These are phyloP conservation scores for Thecaphora thlaspeos DNA, from an alignment of 1,284 basidiomycete species.

Conservation along the genomic window DNA sequence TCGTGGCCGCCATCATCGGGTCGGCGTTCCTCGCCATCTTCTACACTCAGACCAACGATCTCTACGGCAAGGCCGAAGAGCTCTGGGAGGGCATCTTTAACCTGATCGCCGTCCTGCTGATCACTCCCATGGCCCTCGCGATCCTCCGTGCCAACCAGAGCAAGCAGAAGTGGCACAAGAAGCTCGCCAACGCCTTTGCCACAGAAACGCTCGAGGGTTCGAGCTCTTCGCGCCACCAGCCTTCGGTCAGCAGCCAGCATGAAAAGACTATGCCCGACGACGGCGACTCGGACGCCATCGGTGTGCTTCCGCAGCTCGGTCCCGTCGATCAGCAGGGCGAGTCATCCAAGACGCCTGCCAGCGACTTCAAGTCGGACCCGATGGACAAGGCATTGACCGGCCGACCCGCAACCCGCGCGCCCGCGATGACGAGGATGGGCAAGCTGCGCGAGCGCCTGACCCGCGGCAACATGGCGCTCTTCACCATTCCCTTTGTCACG, in stretches of 20 bases:
- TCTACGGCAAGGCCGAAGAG: constrained; percentile 61
- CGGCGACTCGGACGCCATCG: not conserved
- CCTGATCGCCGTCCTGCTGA: constrained; percentile 51
- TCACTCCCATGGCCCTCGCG: constrained; percentile 55
- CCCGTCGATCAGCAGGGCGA: constrained; percentile 12
- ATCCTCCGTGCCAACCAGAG: constrained; percentile 50
- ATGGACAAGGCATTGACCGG: too few relatives aligned
- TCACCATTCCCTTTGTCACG: constrained; percentile 53
- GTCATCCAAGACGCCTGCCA: constrained; percentile 18
- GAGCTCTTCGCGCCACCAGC: not conserved
- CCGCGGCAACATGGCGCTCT: constrained; percentile 39
- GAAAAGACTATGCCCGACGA: not conserved
- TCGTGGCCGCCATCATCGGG: constrained; percentile 48
- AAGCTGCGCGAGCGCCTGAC: constrained; percentile 11
- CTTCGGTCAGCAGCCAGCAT: not conserved
- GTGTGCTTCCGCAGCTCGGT: not conserved
- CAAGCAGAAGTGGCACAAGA: constrained; percentile 49
- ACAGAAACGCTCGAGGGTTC: constrained; percentile 11
- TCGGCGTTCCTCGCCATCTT: constrained; percentile 54
- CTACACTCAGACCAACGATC: constrained; percentile 61
- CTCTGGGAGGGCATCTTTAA: constrained; percentile 56
- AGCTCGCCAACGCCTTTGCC: constrained; percentile 45
- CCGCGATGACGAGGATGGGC: not conserved
- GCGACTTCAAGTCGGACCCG: not conserved
- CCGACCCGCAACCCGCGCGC: too few relatives aligned